Evolutionary conservation across 2,329 filamentous ascomycete species (phyloP), one percentile per base, ranked within the genome.

Genomic region (Colletotrichum agaves): DNA sequence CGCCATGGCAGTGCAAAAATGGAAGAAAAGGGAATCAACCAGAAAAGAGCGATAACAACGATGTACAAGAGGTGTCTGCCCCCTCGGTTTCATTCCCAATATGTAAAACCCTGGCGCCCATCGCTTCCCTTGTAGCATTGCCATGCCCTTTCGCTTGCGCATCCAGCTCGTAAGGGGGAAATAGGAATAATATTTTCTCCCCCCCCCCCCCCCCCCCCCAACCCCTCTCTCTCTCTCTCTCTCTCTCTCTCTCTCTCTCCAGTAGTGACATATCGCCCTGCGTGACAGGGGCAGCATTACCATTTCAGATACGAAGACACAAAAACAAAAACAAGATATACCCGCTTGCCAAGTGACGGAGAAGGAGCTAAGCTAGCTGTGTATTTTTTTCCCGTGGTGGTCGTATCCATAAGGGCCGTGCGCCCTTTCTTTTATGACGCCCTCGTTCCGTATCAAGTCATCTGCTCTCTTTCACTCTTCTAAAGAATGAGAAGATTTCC

Each of bases 401-500:
- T 68, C 61, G 53, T 55, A 23, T 60, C 61, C 17, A 65, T 27
- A 19, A 44, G 61, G 53, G 47, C 12, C 17, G 47, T 27, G 5
- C 31, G 37, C 35, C 31, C 59, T 53, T 33, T 67, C 64, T 53
- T 41, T 43, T 53, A 21, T 35, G 49, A 55, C 61, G 53, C 35
- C 61, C 58, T 46, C 35, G 31, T 27, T 67, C 65, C 65, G 61
- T 68, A 60, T 65, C 61, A 55, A 37, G 46, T 67, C 61, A 50
- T 68, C 61, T 65, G 49, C 61, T n/a, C 46, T 67, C 64, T 59
- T 58, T 33, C 23, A 59, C 55, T 64, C 53, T 47, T 67, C 65
- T 68, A 65, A 64, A 63, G 53, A 67, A 53, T 27, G 61, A 55
- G 65, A 37, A 47, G 47, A 27, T 31, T 68, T 21, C 65, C 39